Base-by-base conservation (phyloP, 805 yeast genomes). In the Lipomyces yamanashiensis region DNA sequence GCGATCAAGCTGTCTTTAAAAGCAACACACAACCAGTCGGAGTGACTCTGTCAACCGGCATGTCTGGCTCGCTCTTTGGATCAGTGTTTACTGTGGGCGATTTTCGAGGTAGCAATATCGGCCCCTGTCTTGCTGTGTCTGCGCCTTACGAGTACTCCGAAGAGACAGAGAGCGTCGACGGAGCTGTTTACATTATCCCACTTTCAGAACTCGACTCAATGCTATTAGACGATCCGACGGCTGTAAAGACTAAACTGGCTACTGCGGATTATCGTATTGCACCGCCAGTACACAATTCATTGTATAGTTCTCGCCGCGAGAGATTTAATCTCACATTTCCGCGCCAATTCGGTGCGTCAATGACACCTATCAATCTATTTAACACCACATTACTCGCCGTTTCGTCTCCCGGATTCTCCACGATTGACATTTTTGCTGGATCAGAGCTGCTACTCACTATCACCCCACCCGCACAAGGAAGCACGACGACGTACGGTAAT, bases 371-470 rank as follows among this genome's bases (percentile, higher is more conserved):
- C 64, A 69, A 62, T 0, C 19, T 77, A 0, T 61, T 71, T 6
- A 77, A 72, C 4, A 41, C 70, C 1, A 76, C 80, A 9, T 77
- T 78, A 54, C 71, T 85, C 7, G 78, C 81, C 0, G 78, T 84
- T 3, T 72, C 84, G 0, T 80, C 82, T 58, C 88, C 89, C 0
- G 89, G 89, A 0, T 47, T 71, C 0, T 83, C 86, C 3, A 64
- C 70, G 0, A 54, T 86, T 0, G 77, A 79, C 53, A 7, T 83
- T 74, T 63, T 67, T 70, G 13, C 68, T 71, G 34, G 63, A 68
- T 2, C 66, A 47, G 58, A 39, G 19, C 57, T 33, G 28, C 34
- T 63, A 12, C 7, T 65, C 33, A 43, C 73, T 43, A 67, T 76
- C 17, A 76, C 70, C 1, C 73, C 76, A 13, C 54, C 34, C 37